Base-by-base conservation (phyloP, 495 filamentous ascomycete genomes). In the Rusavskia elegans region DNA sequence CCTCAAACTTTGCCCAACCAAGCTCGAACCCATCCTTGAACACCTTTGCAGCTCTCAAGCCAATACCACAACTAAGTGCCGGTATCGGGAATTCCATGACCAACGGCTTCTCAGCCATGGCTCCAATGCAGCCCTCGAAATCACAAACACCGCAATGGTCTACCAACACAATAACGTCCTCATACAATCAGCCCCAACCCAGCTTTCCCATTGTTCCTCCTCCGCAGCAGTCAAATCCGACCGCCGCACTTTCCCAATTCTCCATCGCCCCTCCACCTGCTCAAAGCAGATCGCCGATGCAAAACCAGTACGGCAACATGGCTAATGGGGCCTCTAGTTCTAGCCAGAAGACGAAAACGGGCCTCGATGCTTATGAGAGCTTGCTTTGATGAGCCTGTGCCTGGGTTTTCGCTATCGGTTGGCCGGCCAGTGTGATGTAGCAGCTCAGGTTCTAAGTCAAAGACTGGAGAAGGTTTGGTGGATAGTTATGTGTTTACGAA, bases 311-410 rank as follows among this genome's bases (percentile, higher is more conserved):
- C 49, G 23, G 62, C 57, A 49, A 49, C 8, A 52, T 30, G 57
- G n/a, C 20, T 46, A 55, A 27, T 42, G 40, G 55, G 69, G 68
- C 55, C 73, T 17, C 57, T 13, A 10, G 35, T 46, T 1, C 50
- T 17, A 35, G 45, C 45, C 66, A 66, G 49, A 65, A 68, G 41
- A 69, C 77, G 54, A 79, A 74, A 59, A 68, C 64, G 25, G 85
- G 84, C 8, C 67, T 93, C 61, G 85, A 87, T 64, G 83, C 82
- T 59, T 93, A 86, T 59, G 82, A 87, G 59, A 92, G 87, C 64
- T 68, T 93, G 57, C 61, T 93, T 53, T 93, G 62, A 66, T 25
- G 16, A 23, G 25, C 25, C 0, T 27, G 25, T 27, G 25, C 25
- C 25, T 27, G 25, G 25, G 4, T 27, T 27, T 27, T 27, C 4